Conservation (phyloP, 2,329 filamentous ascomycete species). For the Fusarium metavorans region DNA sequence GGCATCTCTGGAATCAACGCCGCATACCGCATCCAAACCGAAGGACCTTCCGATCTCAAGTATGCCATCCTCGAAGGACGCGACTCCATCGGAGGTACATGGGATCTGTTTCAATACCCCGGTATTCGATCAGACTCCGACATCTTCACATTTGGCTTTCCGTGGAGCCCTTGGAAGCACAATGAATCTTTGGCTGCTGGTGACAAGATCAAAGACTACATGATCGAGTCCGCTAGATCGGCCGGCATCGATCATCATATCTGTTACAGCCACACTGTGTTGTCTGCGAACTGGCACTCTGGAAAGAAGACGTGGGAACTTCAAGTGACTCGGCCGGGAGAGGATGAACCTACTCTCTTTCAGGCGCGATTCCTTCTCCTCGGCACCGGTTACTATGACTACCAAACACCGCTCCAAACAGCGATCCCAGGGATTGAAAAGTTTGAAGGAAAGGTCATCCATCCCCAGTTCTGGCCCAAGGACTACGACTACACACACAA, state of each 20-base stretch:
- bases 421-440: constrained; percentile 57
- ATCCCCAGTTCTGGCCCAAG: constrained; percentile 81
- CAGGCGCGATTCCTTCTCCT: constrained; percentile 67
- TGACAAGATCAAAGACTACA: constrained; percentile 64
- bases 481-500: constrained; percentile 74
- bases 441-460: constrained; percentile 62
- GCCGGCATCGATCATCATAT: constrained; percentile 68
- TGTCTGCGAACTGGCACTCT: constrained; percentile 66
- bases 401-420: constrained; percentile 68
- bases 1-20: constrained; percentile 82
- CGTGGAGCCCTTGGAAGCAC: constrained; percentile 76
- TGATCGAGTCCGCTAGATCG: constrained; percentile 62
- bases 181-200: constrained; percentile 64
- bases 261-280: constrained; percentile 62
- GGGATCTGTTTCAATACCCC: constrained; percentile 82
- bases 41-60: constrained; percentile 59
- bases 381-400: constrained; percentile 75
- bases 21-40: constrained; percentile 75
- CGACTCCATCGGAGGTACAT: constrained; percentile 77
- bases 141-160: constrained; percentile 72
- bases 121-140: constrained; percentile 76
- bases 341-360: constrained; percentile 42
- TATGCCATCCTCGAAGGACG: constrained; percentile 79
- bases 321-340: constrained; percentile 50
- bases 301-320: constrained; percentile 66